Evolutionary conservation across 192 early-diverging fungal genomes (phyloP).

Genomic region (Chytriomyces sp.): DNA sequence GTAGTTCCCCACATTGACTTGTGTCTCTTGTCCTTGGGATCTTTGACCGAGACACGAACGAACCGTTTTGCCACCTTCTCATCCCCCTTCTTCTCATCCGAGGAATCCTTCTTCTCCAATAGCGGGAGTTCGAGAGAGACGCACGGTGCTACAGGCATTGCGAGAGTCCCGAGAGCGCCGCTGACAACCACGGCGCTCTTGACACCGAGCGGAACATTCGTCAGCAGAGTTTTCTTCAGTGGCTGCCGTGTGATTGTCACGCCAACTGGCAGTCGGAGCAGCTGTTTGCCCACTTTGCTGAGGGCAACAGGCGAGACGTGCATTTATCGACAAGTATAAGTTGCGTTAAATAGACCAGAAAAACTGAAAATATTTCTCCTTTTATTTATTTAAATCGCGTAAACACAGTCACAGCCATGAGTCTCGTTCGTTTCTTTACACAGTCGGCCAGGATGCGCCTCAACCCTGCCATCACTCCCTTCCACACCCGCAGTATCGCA

Average conservation of each 20-base stretch:
- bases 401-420: too few species aligned
- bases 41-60: slow-evolving; percentile 51
- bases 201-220: slow-evolving; percentile 52
- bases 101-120: slow-evolving; percentile 19
- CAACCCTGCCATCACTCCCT: too few species aligned
- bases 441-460: too few species aligned
- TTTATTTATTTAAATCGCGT: too few species aligned
- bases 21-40: slow-evolving; percentile 75
- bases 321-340: too few species aligned
- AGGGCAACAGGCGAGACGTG: not conserved
- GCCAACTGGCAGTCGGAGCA: slow-evolving; percentile 74
- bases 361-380: too few species aligned
- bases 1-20: slow-evolving; percentile 97
- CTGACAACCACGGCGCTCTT: slow-evolving; percentile 66
- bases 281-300: slow-evolving; percentile 77
- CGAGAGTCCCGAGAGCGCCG: slow-evolving; percentile 81
- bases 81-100: slow-evolving; percentile 20
- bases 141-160: slow-evolving; percentile 83
- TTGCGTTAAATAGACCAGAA: too few species aligned
- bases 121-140: slow-evolving; percentile 58
- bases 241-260: slow-evolving; percentile 72
- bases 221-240: slow-evolving; percentile 38
- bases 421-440: too few species aligned
- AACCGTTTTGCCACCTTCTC: slow-evolving; percentile 34
- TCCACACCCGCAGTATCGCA: too few species aligned